phyloP scores from a whole-genome alignment of 768 basidiomycete species.

The Lactifluus rugatus region DNA sequence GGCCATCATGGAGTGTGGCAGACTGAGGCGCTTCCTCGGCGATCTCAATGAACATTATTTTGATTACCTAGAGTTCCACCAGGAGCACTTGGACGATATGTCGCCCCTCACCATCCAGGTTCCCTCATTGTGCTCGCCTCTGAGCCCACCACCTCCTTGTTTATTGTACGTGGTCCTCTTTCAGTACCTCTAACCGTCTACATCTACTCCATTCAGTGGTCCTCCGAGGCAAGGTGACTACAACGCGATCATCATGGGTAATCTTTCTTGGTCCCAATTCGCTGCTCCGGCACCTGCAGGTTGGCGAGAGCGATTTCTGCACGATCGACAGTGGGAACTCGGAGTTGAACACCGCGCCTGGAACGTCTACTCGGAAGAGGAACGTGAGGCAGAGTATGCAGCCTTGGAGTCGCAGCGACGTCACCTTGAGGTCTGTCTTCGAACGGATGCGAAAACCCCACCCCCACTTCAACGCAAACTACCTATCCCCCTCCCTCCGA shows the following conservation, averaged over 20 bases:
- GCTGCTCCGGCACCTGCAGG: constrained; percentile 10
- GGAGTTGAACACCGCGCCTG: neutral
- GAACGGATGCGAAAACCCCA: neutral
- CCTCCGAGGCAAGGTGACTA: constrained; percentile 10
- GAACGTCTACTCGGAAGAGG: constrained; percentile 1
- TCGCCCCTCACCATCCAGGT: constrained; percentile 6
- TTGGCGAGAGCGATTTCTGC: constrained; percentile 6
- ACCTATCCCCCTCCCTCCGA: neutral
- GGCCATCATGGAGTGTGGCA: constrained; percentile 2
- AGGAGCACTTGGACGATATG: neutral
- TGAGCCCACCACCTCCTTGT: neutral
- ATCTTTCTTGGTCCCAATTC: constrained; percentile 14
- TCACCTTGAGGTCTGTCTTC: neutral
- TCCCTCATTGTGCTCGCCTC: constrained; percentile 3
- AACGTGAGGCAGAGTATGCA: constrained; percentile 3
- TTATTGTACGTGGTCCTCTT: constrained; percentile 6
- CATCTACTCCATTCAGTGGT: neutral
- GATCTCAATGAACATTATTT: constrained; percentile 4
- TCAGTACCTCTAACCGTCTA: neutral
- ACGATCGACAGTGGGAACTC: constrained; percentile 7
- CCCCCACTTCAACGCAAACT: constrained; percentile 2
- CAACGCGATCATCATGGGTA: constrained; percentile 1
- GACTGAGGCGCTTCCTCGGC: neutral
- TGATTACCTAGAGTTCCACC: constrained; percentile 10
- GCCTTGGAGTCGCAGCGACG: constrained; percentile 7